Evolutionary conservation across 164 flowering plant species (phyloP).

Genomic region (Macadamia tetraphylla): DNA sequence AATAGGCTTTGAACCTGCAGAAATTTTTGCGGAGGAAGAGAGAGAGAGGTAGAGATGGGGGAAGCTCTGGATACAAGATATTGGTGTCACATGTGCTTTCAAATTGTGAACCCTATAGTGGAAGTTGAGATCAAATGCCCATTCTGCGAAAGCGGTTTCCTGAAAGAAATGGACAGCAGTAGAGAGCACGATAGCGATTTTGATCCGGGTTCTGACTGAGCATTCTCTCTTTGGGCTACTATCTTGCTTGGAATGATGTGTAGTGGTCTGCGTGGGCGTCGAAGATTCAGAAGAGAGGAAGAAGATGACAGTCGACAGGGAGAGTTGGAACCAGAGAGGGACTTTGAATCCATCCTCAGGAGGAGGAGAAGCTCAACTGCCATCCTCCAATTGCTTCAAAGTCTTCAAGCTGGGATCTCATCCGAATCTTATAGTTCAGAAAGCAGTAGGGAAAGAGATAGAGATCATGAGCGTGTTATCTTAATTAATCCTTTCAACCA

Average conservation of each 20-base stretch:
- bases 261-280: constrained; percentile 31
- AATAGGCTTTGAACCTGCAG: no score
- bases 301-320: constrained; percentile 21
- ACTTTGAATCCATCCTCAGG: constrained; percentile 37
- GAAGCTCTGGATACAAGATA: constrained; percentile 47
- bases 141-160: constrained; percentile 58
- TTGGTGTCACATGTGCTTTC: constrained; percentile 78
- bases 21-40: neutral
- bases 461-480: constrained; percentile 42
- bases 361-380: constrained; percentile 66
- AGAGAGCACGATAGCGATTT: constrained; percentile 7
- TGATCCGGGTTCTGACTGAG: constrained; percentile 46
- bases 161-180: constrained; percentile 55
- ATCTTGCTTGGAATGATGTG: constrained; percentile 73
- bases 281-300: constrained; percentile 30
- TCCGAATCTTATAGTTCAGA: constrained; percentile 38
- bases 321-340: constrained; percentile 42
- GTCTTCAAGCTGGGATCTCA: constrained; percentile 40
- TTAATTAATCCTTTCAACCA: constrained; percentile 61
- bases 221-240: constrained; percentile 78
- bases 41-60: constrained; percentile 32
- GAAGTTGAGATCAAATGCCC: constrained; percentile 78
- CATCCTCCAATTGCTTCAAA: constrained; percentile 54
- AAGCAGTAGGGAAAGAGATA: constrained; percentile 22
- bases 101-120: constrained; percentile 52